Evolutionary conservation across 2,329 filamentous ascomycete species (phyloP).

Genomic region (Coniochaeta prunicola): DNA sequence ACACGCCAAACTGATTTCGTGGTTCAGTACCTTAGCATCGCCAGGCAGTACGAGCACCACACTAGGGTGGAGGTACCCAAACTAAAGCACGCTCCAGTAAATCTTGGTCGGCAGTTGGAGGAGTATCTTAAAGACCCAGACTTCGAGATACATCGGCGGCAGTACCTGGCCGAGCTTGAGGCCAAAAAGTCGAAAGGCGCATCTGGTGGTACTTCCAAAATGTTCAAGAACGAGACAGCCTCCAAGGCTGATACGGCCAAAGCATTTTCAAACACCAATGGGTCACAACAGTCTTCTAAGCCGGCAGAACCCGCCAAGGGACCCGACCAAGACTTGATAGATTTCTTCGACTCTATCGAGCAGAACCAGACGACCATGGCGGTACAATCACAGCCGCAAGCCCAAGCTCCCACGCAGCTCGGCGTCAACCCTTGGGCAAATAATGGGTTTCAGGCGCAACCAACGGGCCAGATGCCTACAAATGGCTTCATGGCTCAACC

Average conservation of each 20-base stretch:
- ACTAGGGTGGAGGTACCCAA: constrained; percentile 93
- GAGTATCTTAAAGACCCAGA: constrained; percentile 93
- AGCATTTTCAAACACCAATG: constrained; percentile 27
- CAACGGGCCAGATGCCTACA: constrained; percentile 29
- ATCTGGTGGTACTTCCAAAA: constrained; percentile 16
- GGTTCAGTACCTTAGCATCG: constrained; percentile 80
- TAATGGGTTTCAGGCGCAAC: constrained; percentile 25
- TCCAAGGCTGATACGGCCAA: constrained; percentile 29
- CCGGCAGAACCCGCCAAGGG: constrained; percentile 46
- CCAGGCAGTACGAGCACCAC: constrained; percentile 83
- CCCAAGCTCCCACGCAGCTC: constrained; percentile 16
- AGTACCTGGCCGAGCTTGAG: constrained; percentile 84
- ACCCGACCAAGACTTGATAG: constrained; percentile 73
- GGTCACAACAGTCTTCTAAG: constrained; percentile 26
- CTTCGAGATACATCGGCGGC: constrained; percentile 86
- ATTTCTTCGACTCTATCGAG: constrained; percentile 92
- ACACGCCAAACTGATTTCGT: constrained; percentile 88
- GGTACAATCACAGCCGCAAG: constrained; percentile 28
- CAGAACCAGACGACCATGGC: constrained; percentile 72
- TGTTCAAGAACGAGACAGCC: constrained; percentile 27
- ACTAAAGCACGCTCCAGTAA: constrained; percentile 93
- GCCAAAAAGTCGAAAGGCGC: constrained; percentile 47
- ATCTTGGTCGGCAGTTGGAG: constrained; percentile 79
- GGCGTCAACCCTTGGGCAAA: constrained; percentile 30
- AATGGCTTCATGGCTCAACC: constrained; percentile 33